Conservation (phyloP, 1,284 basidiomycete species). For the Abortiporus biennis region DNA sequence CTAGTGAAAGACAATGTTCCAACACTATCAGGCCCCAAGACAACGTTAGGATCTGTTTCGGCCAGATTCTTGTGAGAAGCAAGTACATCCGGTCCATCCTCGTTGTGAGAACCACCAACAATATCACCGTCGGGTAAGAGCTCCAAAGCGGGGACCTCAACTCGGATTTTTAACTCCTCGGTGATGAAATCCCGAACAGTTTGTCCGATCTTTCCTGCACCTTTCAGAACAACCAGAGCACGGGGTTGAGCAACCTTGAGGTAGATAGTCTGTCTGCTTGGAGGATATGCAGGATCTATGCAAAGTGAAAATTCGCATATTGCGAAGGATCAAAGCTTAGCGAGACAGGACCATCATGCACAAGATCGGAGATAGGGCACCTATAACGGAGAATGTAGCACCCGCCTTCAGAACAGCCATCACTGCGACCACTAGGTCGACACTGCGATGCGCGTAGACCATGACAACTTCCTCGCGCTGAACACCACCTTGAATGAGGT, state of each 20-base stretch:
- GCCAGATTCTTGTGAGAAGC: constrained; percentile 44
- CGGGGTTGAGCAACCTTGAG: constrained; percentile 91
- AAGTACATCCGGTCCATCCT: constrained; percentile 51
- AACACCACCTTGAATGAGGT: constrained; percentile 81
- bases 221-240: constrained; percentile 89
- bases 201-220: constrained; percentile 80
- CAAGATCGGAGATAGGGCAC: constrained; percentile 35
- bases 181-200: constrained; percentile 84
- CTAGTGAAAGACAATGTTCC: constrained; percentile 97
- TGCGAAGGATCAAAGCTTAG: background rate
- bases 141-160: constrained; percentile 89
- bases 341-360: background rate
- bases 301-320: too few species aligned
- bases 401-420: constrained; percentile 97
- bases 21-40: constrained; percentile 90
- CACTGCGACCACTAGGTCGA: constrained; percentile 95
- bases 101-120: constrained; percentile 51
- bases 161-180: constrained; percentile 80
- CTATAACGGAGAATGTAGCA: constrained; percentile 97
- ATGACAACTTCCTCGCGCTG: constrained; percentile 96
- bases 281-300: constrained; percentile 97
- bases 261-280: constrained; percentile 93
- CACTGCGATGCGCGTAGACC: constrained; percentile 97
- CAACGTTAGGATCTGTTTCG: constrained; percentile 73
- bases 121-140: constrained; percentile 62